A percentile compares a stretch with the other conserved stretches of the same genome.
Evolutionary conservation across 305 asterid species (phyloP).

Genomic region (Fraxinus floribunda): DNA sequence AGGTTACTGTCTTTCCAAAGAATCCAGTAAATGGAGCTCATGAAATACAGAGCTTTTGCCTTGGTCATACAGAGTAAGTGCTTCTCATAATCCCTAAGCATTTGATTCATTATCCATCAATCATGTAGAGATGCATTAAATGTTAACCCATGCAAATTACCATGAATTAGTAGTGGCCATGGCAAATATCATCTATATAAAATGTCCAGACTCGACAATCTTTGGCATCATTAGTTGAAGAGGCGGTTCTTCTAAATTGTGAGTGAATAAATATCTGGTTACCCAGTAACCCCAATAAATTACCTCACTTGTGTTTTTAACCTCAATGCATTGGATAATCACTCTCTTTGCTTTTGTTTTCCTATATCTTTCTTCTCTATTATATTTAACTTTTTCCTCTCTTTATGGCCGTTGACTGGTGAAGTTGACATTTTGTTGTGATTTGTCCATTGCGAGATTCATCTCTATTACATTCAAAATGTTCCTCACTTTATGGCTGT

Average conservation of each 20-base stretch:
- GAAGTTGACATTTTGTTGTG: not conserved
- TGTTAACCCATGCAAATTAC: not conserved
- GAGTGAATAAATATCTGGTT: not conserved
- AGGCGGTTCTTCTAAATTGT: not conserved
- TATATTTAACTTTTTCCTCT: not conserved
- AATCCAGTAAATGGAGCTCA: constrained; percentile 75
- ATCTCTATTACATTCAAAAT: not conserved
- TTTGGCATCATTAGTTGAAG: not conserved
- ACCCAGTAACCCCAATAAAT: not conserved
- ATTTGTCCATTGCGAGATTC: not conserved
- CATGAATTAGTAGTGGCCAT: not conserved
- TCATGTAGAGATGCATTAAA: not conserved
- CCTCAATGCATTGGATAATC: not conserved
- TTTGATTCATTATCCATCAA: not conserved
- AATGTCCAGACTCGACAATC: not conserved
- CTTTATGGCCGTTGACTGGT: not conserved
- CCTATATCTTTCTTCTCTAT: not conserved
- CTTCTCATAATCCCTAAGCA: constrained; percentile 6
- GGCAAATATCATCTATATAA: not conserved
- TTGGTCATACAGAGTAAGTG: constrained; percentile 92
- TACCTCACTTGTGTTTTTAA: not conserved
- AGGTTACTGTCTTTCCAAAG: constrained; percentile 79
- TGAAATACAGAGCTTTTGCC: constrained; percentile 89
- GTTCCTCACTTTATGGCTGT: not conserved
- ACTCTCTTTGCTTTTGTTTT: not conserved